Evolutionary conservation across 768 basidiomycete genomes (phyloP).

Genomic region (Multifurca ochricompacta): DNA sequence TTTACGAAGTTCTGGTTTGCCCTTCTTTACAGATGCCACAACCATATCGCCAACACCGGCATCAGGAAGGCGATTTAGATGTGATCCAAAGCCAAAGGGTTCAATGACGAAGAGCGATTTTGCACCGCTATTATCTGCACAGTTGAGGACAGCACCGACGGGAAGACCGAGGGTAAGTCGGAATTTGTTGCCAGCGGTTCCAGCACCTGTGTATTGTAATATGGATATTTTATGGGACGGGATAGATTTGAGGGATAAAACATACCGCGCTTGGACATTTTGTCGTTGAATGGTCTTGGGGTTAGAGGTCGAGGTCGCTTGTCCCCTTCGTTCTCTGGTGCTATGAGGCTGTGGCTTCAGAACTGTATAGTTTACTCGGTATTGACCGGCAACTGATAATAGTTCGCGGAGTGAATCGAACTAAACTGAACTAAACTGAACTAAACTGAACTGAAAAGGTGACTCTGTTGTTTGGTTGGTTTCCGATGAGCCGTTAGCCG

Average conservation of each 20-base stretch:
- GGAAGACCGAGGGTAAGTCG: conserved; percentile 92
- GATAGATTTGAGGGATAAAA: neutral
- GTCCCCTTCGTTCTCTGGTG: too few relatives aligned
- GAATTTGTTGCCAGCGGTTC: conserved; percentile 91
- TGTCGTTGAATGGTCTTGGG: conserved; percentile 25
- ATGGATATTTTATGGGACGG: neutral
- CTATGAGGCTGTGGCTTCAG: conserved; percentile 17
- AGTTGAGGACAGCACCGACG: conserved; percentile 91
- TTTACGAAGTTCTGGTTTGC: conserved; percentile 98
- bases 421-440: too few relatives aligned
- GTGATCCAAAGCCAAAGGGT: conserved; percentile 92
- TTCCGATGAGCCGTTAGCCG: too few relatives aligned
- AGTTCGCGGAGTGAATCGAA: too few relatives aligned
- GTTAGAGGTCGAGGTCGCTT: conserved; percentile 18
- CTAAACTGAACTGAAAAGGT: too few relatives aligned
- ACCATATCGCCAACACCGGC: conserved; percentile 95
- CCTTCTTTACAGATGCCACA: conserved; percentile 97
- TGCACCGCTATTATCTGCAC: conserved; percentile 98
- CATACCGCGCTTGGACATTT: conserved; percentile 34
- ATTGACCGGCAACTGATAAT: too few relatives aligned
- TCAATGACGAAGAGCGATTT: conserved; percentile 94
- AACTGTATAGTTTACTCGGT: conserved; percentile 29
- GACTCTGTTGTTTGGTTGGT: too few relatives aligned
- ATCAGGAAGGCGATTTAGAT: conserved; percentile 94
- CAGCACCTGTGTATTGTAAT: conserved; percentile 33